Conservation (phyloP, 768 basidiomycete genomes). For the Sarcodon aspratus region DNA sequence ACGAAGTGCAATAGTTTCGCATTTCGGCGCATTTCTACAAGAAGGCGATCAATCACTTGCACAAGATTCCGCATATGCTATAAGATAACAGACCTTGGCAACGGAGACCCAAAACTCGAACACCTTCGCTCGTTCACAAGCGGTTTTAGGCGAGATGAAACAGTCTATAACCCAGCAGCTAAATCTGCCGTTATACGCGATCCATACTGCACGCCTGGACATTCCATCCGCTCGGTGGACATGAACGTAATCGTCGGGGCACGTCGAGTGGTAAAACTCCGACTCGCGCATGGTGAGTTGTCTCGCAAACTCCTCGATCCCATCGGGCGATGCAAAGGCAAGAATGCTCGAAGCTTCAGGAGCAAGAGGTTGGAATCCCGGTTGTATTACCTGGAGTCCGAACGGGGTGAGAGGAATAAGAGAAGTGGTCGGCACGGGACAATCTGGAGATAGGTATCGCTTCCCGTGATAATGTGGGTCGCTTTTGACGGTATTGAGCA, state of each 20-base stretch:
- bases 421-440: not conserved
- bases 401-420: not conserved
- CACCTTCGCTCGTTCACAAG: not conserved
- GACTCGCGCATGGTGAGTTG: slow-evolving; percentile 39
- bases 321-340: slow-evolving; percentile 23
- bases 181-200: too few species aligned
- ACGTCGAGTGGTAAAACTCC: slow-evolving; percentile 26
- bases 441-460: not conserved
- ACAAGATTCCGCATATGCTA: too few species aligned
- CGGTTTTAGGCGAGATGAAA: not conserved
- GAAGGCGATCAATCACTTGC: too few species aligned
- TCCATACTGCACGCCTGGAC: too few species aligned
- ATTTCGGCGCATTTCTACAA: too few species aligned
- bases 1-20: too few species aligned
- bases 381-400: not conserved
- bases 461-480: not conserved
- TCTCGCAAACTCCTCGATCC: slow-evolving; percentile 31
- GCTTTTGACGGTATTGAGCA: not conserved
- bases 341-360: slow-evolving; percentile 15
- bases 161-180: not conserved
- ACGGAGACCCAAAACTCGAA: not conserved
- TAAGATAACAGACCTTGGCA: not conserved
- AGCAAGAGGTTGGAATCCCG: not conserved
- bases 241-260: slow-evolving; percentile 22
- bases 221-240: not conserved